Evolutionary conservation across 306 rosid species (phyloP), one percentile per base, ranked within the genome.

Genomic region (Malus orientalis): DNA sequence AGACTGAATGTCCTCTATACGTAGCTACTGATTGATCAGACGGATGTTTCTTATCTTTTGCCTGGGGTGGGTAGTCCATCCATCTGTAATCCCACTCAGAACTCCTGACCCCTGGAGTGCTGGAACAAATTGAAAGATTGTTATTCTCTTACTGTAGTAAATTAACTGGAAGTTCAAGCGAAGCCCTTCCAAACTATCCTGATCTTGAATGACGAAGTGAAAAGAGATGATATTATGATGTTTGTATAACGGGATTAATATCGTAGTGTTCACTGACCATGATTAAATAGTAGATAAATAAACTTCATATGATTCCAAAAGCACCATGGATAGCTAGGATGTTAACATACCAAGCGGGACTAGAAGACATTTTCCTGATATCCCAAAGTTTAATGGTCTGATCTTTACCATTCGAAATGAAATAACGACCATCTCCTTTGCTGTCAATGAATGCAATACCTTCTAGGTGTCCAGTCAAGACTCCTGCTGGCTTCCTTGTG

Each of bases 341-440:
- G 54, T 15, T 14, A 16, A 32, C 87, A 73, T 87, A 94, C 97
- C 79, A 44, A 61, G 84, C 61, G 69, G 89, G 84, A 67, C 70
- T 84, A 60, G 89, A 76, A 80, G 97, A 81, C 96, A 95, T 92
- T 83, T 73, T 91, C 79, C 97, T 81, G 78, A 95, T 92, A 77
- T 92, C 99, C 99, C 99, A 95, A 61, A 95, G 87, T 87, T 95
- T 95, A 64, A 88, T 95, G 69, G 90, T 78, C 88, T 95, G 99
- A 82, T 95, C 99, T 79, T 95, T 92, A 47, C 99, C 93, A 75
- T 95, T 91, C 53, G 99, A 92, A 79, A 92, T 88, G 74, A 92
- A 85, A 86, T 91, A 92, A 36, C 97, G 97, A 51, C 96, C 97
- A 81, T 95, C 97, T 75, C 98, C 97, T 70, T 86, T 87, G 81